Conservation (phyloP, 1,284 basidiomycete species). For the Boletus semigastroideus region DNA sequence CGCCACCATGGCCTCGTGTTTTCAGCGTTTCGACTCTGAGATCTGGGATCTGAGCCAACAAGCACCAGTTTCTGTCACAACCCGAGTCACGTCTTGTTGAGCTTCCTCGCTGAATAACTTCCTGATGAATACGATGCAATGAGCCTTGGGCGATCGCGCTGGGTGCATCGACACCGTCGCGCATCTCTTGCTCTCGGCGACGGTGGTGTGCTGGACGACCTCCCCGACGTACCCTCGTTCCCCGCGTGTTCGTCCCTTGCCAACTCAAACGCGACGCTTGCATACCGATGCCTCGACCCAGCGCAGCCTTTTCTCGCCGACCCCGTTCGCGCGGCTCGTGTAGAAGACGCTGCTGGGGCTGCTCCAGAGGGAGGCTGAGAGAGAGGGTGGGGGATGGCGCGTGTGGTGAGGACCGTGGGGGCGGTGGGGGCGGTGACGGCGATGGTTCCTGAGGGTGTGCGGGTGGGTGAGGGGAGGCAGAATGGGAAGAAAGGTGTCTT, state of each 20-base stretch:
- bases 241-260: no score
- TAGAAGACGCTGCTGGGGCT: slow-evolving; percentile 24
- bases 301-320: slow-evolving; percentile 20
- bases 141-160: no score
- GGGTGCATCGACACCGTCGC: slow-evolving; percentile 17
- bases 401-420: slow-evolving; percentile 21
- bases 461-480: neutral
- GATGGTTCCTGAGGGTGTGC: slow-evolving; percentile 23
- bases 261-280: no score
- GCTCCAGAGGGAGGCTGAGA: slow-evolving; percentile 21
- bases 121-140: no score
- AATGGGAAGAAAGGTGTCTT: slow-evolving; percentile 8
- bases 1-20: no score
- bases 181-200: slow-evolving; percentile 25
- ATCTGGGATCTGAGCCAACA: no score
- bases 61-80: no score
- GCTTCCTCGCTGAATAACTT: no score
- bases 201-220: slow-evolving; percentile 3
- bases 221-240: neutral
- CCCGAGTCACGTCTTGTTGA: no score
- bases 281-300: slow-evolving; percentile 18
- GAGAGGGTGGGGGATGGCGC: slow-evolving; percentile 9
- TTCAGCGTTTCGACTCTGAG: no score
- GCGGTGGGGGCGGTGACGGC: slow-evolving; percentile 22
- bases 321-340: slow-evolving; percentile 26